Percentiles rank a stretch among this genome's conserved stretches.
These are phyloP conservation scores for Trichoderma simmonsii DNA, from an alignment of 2,329 filamentous ascomycete species.

Conservation along the genomic window DNA sequence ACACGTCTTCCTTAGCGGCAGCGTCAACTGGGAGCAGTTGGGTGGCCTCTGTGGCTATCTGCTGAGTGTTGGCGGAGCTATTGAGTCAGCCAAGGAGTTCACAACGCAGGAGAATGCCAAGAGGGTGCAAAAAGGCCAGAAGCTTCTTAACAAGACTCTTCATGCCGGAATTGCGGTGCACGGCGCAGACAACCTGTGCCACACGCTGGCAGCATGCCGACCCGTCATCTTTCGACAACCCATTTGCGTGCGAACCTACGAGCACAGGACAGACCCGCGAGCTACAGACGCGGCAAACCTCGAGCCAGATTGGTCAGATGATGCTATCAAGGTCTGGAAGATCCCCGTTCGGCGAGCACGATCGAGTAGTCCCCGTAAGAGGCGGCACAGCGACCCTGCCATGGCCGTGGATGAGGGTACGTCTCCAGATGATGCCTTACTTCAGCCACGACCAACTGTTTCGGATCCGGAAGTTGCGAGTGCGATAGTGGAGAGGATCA, in stretches of 20 bases:
- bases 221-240: conserved; percentile 84
- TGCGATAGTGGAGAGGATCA: conserved; percentile 33
- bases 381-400: conserved; percentile 24
- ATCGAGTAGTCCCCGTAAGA: conserved; percentile 37
- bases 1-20: conserved; percentile 80
- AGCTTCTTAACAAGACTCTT: conserved; percentile 25
- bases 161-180: conserved; percentile 60
- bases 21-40: conserved; percentile 68
- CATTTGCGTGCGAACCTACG: conserved; percentile 67
- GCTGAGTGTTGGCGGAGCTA: conserved; percentile 73
- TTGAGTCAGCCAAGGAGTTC: conserved; percentile 46
- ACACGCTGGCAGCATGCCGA: conserved; percentile 77
- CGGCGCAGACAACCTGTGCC: conserved; percentile 74
- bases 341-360: conserved; percentile 49
- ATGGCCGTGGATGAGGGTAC: neutral
- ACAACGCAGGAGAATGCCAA: conserved; percentile 39
- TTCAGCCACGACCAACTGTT: conserved; percentile 15
- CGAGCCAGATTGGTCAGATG: conserved; percentile 70
- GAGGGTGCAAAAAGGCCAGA: conserved; percentile 39
- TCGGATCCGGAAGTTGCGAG: conserved; percentile 33
- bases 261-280: conserved; percentile 54
- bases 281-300: conserved; percentile 25
- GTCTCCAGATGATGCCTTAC: neutral
- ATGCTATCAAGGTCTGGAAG: conserved; percentile 80
- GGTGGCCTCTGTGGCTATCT: conserved; percentile 85